A percentile compares a stretch with the other conserved stretches of the same genome.
These are phyloP conservation scores for Xerocomellus intermedius DNA, from an alignment of 768 basidiomycete genomes.

Conservation along the genomic window DNA sequence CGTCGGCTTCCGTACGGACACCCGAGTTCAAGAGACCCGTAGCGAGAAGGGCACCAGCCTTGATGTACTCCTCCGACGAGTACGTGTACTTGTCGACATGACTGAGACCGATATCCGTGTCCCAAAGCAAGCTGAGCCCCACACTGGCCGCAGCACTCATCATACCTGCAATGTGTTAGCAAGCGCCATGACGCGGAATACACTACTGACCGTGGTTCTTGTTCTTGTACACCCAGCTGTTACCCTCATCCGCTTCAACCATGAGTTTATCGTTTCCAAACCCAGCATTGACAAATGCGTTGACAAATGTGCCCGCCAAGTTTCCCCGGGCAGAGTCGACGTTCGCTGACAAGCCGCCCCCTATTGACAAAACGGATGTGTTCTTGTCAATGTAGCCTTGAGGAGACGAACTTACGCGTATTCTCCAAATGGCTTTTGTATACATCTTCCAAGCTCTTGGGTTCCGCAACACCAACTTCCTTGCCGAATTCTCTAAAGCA, in stretches of 20 bases:
- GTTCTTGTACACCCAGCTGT: conserved; percentile 99
- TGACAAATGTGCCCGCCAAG: conserved; percentile 95
- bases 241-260: conserved; percentile 94
- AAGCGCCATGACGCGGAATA: neutral
- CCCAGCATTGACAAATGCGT: conserved; percentile 97
- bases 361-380: conserved; percentile 32
- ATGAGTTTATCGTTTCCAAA: conserved; percentile 99
- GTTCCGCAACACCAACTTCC: conserved; percentile 85
- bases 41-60: conserved; percentile 94
- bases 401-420: conserved; percentile 53
- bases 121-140: conserved; percentile 92
- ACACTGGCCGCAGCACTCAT: conserved; percentile 94
- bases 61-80: conserved; percentile 94
- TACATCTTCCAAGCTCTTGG: conserved; percentile 93
- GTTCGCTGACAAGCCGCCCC: conserved; percentile 64
- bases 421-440: conserved; percentile 97
- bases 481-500: conserved; percentile 92
- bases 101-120: conserved; percentile 88
- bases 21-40: conserved; percentile 90
- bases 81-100: conserved; percentile 99
- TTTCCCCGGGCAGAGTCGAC: conserved; percentile 95
- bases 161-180: conserved; percentile 60
- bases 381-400: neutral
- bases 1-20: conserved; percentile 90
- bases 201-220: conserved; percentile 82